phyloP scores from a whole-genome alignment of 2,329 filamentous ascomycete species.

The Coleophoma crateriformis region DNA sequence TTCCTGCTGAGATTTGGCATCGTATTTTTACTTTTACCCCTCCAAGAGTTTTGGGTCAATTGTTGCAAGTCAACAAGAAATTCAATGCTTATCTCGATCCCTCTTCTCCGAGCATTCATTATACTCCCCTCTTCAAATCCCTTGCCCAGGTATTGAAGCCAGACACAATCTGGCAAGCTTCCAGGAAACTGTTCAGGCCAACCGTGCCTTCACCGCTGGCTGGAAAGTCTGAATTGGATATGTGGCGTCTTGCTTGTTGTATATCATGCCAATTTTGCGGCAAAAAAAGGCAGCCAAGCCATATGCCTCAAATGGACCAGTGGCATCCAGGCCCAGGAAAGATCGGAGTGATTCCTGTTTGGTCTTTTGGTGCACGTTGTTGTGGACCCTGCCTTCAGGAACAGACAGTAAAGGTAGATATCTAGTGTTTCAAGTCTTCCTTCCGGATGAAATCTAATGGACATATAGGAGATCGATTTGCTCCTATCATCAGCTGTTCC shows the following conservation, averaged over 20 bases:
- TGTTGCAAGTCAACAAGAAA: slow-evolving; percentile 61
- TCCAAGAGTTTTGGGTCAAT: slow-evolving; percentile 55
- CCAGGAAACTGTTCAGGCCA: slow-evolving; percentile 59
- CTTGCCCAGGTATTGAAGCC: slow-evolving; percentile 40
- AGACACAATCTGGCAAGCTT: slow-evolving; percentile 65
- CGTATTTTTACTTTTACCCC: slow-evolving; percentile 62
- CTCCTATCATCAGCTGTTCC: slow-evolving; percentile 55
- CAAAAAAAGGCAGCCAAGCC: slow-evolving; percentile 27
- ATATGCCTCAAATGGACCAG: slow-evolving; percentile 29
- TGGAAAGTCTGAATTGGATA: slow-evolving; percentile 62
- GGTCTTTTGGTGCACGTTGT: slow-evolving; percentile 62
- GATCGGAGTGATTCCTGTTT: slow-evolving; percentile 57
- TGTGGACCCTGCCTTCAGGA: slow-evolving; percentile 62
- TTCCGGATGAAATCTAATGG: slow-evolving; percentile 16
- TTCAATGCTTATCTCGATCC: slow-evolving; percentile 58
- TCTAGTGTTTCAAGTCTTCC: slow-evolving; percentile 6
- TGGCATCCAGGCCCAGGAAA: slow-evolving; percentile 58
- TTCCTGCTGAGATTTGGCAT: slow-evolving; percentile 64
- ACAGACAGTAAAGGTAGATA: slow-evolving; percentile 59
- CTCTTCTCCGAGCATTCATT: slow-evolving; percentile 27
- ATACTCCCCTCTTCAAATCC: slow-evolving; percentile 30
- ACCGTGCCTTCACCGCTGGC: slow-evolving; percentile 64
- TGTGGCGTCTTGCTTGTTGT: slow-evolving; percentile 67
- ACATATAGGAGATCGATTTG: slow-evolving; percentile 61
- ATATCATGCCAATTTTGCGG: slow-evolving; percentile 64